Evolutionary conservation across 805 yeast genomes (phyloP).

Genomic region (Ogataea nakhonphanomensis): DNA sequence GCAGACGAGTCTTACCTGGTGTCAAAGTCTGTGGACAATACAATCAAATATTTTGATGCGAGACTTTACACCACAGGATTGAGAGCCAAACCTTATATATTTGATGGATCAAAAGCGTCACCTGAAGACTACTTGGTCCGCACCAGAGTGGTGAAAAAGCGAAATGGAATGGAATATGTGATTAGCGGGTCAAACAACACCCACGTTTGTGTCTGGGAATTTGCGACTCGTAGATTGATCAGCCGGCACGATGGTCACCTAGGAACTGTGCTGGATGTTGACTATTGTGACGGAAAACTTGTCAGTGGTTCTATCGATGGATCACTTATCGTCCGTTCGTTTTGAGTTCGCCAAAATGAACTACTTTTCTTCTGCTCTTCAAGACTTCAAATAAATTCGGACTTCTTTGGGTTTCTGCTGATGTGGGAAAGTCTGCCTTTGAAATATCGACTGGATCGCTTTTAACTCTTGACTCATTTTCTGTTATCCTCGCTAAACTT

Average conservation of each 20-base stretch:
- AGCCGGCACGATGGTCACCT: slow-evolving; percentile 56
- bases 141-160: slow-evolving; percentile 41
- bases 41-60: slow-evolving; percentile 56
- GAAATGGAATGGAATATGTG: slow-evolving; percentile 34
- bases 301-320: slow-evolving; percentile 57
- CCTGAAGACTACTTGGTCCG: slow-evolving; percentile 51
- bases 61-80: slow-evolving; percentile 34
- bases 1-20: slow-evolving; percentile 38
- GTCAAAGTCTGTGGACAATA: slow-evolving; percentile 55
- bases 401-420: slow-evolving; percentile 1
- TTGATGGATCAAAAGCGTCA: slow-evolving; percentile 56
- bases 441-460: slow-evolving; percentile 8
- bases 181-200: slow-evolving; percentile 64
- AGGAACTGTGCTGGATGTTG: slow-evolving; percentile 61
- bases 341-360: slow-evolving; percentile 19
- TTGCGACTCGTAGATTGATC: slow-evolving; percentile 43
- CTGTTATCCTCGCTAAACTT: slow-evolving; percentile 28
- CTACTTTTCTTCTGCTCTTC: slow-evolving; percentile 17
- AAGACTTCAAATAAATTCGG: slow-evolving; percentile 14
- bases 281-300: slow-evolving; percentile 36
- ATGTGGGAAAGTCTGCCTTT: slow-evolving; percentile 3
- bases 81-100: slow-evolving; percentile 44
- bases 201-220: slow-evolving; percentile 58
- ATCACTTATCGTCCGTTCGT: slow-evolving; percentile 44
- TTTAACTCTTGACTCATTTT: slow-evolving; percentile 20